These are phyloP conservation scores for Debaryomyces castellii DNA, from an alignment of 805 yeast genomes.

Conservation along the genomic window DNA sequence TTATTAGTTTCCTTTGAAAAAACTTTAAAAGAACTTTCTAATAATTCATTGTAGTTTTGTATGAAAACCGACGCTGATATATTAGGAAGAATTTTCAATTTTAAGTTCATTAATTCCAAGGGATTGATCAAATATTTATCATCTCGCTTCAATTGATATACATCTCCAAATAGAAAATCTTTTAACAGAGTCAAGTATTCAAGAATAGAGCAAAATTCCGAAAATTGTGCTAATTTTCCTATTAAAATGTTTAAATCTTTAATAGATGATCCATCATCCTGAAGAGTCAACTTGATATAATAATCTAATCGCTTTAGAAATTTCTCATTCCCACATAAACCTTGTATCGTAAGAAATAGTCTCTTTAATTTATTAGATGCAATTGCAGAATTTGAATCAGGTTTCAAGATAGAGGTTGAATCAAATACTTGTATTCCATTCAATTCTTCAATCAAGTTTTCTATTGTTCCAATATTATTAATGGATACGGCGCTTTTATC, in stretches of 20 bases:
- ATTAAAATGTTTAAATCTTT: constrained; percentile 11
- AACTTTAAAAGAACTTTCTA: background rate
- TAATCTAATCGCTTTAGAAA: constrained; percentile 14
- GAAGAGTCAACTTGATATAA: constrained; percentile 13
- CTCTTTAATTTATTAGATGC: constrained; percentile 5
- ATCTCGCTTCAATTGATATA: background rate
- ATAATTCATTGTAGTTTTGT: background rate
- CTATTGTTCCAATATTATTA: constrained; percentile 18
- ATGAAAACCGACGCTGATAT: background rate
- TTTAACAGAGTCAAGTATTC: constrained; percentile 17
- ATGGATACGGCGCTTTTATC: constrained; percentile 9
- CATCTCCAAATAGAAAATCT: constrained; percentile 10
- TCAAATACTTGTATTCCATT: constrained; percentile 17
- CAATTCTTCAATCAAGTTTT: constrained; percentile 14
- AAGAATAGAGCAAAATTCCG: constrained; percentile 9
- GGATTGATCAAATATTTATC: background rate
- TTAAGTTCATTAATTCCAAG: constrained; percentile 2
- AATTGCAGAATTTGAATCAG: background rate
- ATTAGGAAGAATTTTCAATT: constrained; percentile 1
- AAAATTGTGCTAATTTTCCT: constrained; percentile 10
- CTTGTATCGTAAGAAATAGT: constrained; percentile 7
- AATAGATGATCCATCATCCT: constrained; percentile 14
- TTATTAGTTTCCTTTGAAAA: background rate
- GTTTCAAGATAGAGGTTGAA: constrained; percentile 7
- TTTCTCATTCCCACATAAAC: constrained; percentile 1